phyloP scores from a whole-genome alignment of 345 rosid species.

The Ricinus communis region DNA sequence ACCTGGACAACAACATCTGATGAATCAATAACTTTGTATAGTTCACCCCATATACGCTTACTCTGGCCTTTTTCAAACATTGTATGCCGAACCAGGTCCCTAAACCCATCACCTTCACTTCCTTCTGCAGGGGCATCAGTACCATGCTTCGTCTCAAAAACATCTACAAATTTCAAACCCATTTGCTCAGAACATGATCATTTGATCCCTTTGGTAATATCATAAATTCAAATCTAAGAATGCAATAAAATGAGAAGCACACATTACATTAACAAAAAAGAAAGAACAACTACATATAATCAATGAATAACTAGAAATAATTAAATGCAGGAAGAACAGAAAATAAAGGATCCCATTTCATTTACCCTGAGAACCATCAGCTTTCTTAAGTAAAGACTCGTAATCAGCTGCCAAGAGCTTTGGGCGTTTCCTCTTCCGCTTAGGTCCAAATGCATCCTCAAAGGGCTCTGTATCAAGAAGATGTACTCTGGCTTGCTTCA shows the following conservation, averaged over 20 bases:
- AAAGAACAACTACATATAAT: not conserved
- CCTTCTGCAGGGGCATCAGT: constrained; percentile 44
- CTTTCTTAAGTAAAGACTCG: constrained; percentile 71
- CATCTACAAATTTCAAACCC: constrained; percentile 42
- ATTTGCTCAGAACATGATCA: not conserved
- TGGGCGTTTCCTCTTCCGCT: constrained; percentile 77
- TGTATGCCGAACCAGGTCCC: constrained; percentile 86
- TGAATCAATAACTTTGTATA: constrained; percentile 94
- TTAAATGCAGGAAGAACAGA: not conserved
- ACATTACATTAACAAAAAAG: not conserved
- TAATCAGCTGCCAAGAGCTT: constrained; percentile 80
- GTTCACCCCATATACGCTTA: constrained; percentile 98
- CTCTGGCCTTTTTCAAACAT: constrained; percentile 99
- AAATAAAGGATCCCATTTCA: not conserved
- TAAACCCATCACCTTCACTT: constrained; percentile 70
- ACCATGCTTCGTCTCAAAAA: constrained; percentile 58
- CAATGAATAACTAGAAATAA: not conserved
- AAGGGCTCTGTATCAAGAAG: constrained; percentile 83
- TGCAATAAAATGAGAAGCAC: not conserved
- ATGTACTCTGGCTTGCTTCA: constrained; percentile 86
- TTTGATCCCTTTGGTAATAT: not conserved
- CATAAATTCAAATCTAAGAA: not conserved
- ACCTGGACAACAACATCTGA: constrained; percentile 97
- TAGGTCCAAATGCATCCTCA: constrained; percentile 82
- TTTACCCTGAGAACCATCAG: constrained; percentile 81